phyloP scores from a whole-genome alignment of 2,329 filamentous ascomycete species.

The Davidsoniella virescens region DNA sequence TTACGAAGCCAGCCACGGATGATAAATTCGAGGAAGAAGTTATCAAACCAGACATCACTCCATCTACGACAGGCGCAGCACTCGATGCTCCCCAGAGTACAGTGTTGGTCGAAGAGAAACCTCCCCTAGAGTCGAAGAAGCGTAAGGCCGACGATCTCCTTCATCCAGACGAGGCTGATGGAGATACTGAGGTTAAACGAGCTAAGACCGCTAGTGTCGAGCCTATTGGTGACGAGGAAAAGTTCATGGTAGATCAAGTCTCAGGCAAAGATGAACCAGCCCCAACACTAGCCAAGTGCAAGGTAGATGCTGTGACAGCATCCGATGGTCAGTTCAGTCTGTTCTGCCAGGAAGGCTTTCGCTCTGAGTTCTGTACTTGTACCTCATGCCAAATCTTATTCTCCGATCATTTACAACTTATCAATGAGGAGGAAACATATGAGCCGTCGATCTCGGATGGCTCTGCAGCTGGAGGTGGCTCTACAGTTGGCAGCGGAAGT shows the following conservation, averaged over 20 bases:
- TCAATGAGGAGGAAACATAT: constrained; percentile 89
- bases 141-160: constrained; percentile 42
- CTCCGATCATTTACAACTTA: constrained; percentile 56
- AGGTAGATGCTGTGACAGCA: constrained; percentile 37
- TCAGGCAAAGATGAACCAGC: constrained; percentile 12
- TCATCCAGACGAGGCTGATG: constrained; percentile 21
- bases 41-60: constrained; percentile 9
- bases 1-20: constrained; percentile 20
- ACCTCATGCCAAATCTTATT: constrained; percentile 61
- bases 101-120: too few relatives aligned
- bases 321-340: constrained; percentile 54
- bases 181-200: constrained; percentile 30
- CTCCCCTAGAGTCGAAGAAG: constrained; percentile 33
- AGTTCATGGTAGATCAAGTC: constrained; percentile 6
- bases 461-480: constrained; percentile 36
- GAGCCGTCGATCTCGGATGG: constrained; percentile 71
- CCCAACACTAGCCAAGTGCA: constrained; percentile 31
- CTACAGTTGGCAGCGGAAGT: constrained; percentile 57
- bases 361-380: constrained; percentile 70
- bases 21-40: constrained; percentile 9
- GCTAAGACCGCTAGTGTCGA: constrained; percentile 20
- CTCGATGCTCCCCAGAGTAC: constrained; percentile 4
- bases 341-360: constrained; percentile 67
- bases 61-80: not conserved
- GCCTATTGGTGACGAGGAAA: not conserved